A percentile compares a stretch with the other conserved stretches of the same genome.
These are phyloP conservation scores for Lagenidium giganteum DNA, from an alignment of 352 stramenopile species.

Conservation along the genomic window DNA sequence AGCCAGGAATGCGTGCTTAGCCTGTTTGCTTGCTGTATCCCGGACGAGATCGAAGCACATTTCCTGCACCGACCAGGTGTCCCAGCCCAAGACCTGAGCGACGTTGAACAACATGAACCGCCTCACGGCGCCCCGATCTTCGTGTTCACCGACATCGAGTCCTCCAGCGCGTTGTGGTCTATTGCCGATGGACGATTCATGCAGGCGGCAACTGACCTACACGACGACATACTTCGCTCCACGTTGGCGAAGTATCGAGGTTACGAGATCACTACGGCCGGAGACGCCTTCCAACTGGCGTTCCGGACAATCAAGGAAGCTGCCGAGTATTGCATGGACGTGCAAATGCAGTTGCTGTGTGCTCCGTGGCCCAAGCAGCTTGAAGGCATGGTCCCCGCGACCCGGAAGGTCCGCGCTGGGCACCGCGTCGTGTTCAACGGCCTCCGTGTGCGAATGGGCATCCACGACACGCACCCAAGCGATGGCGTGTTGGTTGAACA, in stretches of 20 bases:
- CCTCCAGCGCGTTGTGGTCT: conserved; percentile 53
- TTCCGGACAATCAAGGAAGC: conserved; percentile 66
- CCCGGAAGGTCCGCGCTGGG: conserved; percentile 19
- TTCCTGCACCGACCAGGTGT: too few species aligned
- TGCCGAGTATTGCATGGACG: conserved; percentile 52
- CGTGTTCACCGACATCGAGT: conserved; percentile 64
- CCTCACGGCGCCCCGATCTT: conserved; percentile 41
- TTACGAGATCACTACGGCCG: conserved; percentile 72
- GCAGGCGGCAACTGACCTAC: conserved; percentile 16
- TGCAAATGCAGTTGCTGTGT: conserved; percentile 46
- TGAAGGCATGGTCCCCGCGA: conserved; percentile 35
- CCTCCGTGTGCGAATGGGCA: conserved; percentile 27
- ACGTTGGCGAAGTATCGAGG: conserved; percentile 35
- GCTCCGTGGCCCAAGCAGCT: conserved; percentile 61
- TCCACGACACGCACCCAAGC: conserved; percentile 7
- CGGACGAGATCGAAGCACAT: conserved; percentile 1
- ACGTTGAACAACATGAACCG: background rate
- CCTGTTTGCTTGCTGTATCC: conserved; percentile 27
- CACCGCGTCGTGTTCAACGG: conserved; percentile 17
- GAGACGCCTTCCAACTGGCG: conserved; percentile 64
- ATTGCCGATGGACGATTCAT: conserved; percentile 36
- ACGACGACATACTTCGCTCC: conserved; percentile 24
- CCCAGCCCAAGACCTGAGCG: background rate
- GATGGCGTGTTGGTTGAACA: conserved; percentile 12
- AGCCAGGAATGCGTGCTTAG: conserved; percentile 39